A percentile compares a stretch with the other conserved stretches of the same genome.
Evolutionary conservation across 73 alveolate genomes (phyloP).

Genomic region (Stentor coeruleus): DNA sequence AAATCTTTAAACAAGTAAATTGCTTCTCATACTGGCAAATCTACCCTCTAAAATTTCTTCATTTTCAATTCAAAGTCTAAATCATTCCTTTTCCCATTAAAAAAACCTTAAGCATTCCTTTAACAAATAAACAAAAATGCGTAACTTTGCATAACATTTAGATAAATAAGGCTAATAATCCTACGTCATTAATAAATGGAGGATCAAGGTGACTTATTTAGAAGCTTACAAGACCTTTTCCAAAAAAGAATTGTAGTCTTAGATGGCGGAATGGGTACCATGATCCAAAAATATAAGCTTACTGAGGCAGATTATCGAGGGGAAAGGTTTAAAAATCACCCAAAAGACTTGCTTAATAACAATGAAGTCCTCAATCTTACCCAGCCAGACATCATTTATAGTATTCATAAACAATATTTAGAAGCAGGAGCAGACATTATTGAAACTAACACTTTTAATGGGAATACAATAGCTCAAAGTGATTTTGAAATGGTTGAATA

Average conservation of each 20-base stretch:
- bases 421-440: constrained; percentile 84
- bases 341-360: constrained; percentile 51
- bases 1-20: no score
- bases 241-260: constrained; percentile 44
- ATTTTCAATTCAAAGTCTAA: no score
- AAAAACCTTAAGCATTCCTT: no score
- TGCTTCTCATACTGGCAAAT: no score
- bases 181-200: no score
- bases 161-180: no score
- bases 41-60: no score
- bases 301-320: constrained; percentile 71
- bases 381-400: constrained; percentile 59
- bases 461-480: constrained; percentile 53
- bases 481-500: constrained; percentile 30
- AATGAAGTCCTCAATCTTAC: constrained; percentile 65
- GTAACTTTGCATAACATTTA: no score
- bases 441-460: constrained; percentile 86
- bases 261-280: constrained; percentile 90
- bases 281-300: constrained; percentile 54
- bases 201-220: no score
- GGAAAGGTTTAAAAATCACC: constrained; percentile 63
- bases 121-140: no score
- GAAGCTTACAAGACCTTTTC: constrained; percentile 23
- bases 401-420: constrained; percentile 66
- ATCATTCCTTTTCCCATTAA: no score